phyloP scores from a whole-genome alignment of 768 basidiomycete species.

The Hemileccinum rubropunctum region DNA sequence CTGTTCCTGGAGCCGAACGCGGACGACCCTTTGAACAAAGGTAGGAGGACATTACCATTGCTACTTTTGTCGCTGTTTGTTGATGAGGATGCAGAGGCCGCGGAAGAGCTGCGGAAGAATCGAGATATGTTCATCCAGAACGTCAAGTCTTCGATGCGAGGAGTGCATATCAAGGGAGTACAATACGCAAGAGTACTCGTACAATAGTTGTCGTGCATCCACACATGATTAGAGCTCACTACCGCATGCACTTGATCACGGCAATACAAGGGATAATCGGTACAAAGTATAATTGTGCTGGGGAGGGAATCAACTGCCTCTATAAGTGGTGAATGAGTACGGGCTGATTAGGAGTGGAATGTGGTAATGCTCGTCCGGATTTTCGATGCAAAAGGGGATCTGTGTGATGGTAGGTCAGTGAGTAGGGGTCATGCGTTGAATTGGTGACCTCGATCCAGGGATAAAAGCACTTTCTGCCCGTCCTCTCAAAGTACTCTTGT shows the following conservation, averaged over 20 bases:
- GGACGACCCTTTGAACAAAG: slow-evolving; percentile 98
- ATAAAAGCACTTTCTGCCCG: slow-evolving; percentile 72
- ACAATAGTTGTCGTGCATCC: slow-evolving; percentile 31
- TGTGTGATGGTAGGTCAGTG: slow-evolving; percentile 28
- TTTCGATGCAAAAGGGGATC: slow-evolving; percentile 76
- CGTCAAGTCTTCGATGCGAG: slow-evolving; percentile 86
- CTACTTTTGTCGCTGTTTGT: not conserved
- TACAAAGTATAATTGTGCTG: slow-evolving; percentile 5
- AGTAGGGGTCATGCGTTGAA: not conserved
- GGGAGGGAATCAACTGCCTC: slow-evolving; percentile 62
- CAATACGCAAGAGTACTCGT: slow-evolving; percentile 74
- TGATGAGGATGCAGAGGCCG: slow-evolving; percentile 69
- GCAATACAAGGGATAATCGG: slow-evolving; percentile 6
- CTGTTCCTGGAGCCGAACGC: slow-evolving; percentile 98
- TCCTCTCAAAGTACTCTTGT: slow-evolving; percentile 72
- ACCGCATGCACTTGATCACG: slow-evolving; percentile 3
- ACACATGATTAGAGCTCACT: slow-evolving; percentile 7
- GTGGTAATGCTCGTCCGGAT: slow-evolving; percentile 83
- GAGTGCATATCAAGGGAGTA: slow-evolving; percentile 72
- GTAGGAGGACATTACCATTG: slow-evolving; percentile 41
- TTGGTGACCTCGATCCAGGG: slow-evolving; percentile 81
- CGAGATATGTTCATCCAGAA: slow-evolving; percentile 80
- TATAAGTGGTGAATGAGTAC: slow-evolving; percentile 88
- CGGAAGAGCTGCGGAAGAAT: slow-evolving; percentile 88
- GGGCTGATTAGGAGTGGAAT: slow-evolving; percentile 91